Evolutionary conservation across 352 stramenopile species (phyloP).

Genomic region (Globisporangium ultimum): DNA sequence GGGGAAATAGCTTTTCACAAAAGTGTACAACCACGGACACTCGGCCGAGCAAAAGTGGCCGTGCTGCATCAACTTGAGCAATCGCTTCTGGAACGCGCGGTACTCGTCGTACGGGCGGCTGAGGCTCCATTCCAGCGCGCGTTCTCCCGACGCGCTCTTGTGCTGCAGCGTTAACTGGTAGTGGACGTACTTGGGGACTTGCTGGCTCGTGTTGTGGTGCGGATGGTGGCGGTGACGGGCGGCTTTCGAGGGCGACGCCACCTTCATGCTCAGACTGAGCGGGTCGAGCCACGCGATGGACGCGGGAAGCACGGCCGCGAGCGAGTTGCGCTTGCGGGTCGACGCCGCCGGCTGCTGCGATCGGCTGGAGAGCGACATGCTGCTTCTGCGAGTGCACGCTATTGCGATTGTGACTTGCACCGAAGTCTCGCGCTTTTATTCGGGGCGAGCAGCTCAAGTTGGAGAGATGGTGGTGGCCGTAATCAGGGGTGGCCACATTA

Average conservation of each 20-base stretch:
- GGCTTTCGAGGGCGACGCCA: not conserved
- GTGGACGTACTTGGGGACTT: not conserved
- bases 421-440: too few relatives aligned
- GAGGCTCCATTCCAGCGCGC: not conserved
- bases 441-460: too few relatives aligned
- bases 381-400: not conserved
- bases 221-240: not conserved
- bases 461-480: too few relatives aligned
- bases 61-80: conserved; percentile 28
- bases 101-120: conserved; percentile 23
- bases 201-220: not conserved
- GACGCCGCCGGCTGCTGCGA: not conserved
- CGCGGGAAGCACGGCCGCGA: not conserved
- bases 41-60: conserved; percentile 37
- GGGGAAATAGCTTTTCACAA: conserved; percentile 45
- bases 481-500: too few relatives aligned
- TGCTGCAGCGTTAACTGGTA: conserved; percentile 5
- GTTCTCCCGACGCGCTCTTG: not conserved
- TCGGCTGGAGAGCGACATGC: not conserved
- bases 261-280: conserved; percentile 1
- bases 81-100: conserved; percentile 26
- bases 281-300: conserved; percentile 8
- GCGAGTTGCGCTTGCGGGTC: conserved; percentile 7
- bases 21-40: conserved; percentile 37
- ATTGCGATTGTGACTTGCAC: too few relatives aligned